Evolutionary conservation across 345 rosid species (phyloP).

Genomic region (Toxicodendron radicans): DNA sequence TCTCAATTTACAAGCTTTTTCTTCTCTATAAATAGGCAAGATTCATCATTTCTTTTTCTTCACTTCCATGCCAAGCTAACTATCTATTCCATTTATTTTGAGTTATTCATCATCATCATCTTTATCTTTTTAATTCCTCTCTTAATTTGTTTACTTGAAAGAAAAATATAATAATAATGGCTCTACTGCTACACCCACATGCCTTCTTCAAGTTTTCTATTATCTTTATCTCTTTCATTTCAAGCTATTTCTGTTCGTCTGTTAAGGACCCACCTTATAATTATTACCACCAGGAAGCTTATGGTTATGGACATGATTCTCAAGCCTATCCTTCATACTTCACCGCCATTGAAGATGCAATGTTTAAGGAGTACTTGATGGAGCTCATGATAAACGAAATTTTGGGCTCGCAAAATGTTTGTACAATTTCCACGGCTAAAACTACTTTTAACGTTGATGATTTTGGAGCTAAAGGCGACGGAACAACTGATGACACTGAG

Average conservation of each 20-base stretch:
- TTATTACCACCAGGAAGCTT: constrained; percentile 20
- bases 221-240: not conserved
- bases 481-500: constrained; percentile 53
- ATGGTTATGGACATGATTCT: constrained; percentile 23
- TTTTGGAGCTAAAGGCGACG: constrained; percentile 64
- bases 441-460: constrained; percentile 40
- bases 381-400: constrained; percentile 16
- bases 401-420: constrained; percentile 18
- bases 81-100: constrained; percentile 1
- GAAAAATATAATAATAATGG: constrained; percentile 22
- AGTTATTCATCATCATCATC: not conserved
- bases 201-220: not conserved
- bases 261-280: constrained; percentile 22
- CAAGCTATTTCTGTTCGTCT: constrained; percentile 15
- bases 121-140: not conserved
- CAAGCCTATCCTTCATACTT: constrained; percentile 29
- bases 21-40: constrained; percentile 37
- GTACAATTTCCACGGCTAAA: constrained; percentile 11
- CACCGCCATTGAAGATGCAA: constrained; percentile 23
- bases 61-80: constrained; percentile 18
- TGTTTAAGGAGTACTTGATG: constrained; percentile 23
- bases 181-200: constrained; percentile 1
- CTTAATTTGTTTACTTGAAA: constrained; percentile 10
- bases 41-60: constrained; percentile 8
- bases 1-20: not conserved